Conservation (phyloP, 2,329 filamentous ascomycete species). For the Dichotomopilus funicola region DNA sequence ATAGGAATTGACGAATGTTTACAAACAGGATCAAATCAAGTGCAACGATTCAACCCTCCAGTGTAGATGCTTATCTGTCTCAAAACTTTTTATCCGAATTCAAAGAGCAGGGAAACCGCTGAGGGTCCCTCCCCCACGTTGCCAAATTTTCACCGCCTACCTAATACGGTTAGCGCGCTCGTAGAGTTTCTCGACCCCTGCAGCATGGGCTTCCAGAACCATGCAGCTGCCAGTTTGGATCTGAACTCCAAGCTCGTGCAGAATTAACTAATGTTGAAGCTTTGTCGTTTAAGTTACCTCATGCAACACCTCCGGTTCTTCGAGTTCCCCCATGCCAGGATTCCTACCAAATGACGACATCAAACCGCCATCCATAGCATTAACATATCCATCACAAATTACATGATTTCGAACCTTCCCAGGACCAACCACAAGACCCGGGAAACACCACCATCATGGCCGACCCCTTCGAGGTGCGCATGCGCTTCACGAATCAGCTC, state of each 20-base stretch:
- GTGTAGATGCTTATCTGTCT: neutral
- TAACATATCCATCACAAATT: no score
- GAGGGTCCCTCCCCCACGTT: conserved; percentile 2
- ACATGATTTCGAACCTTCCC: no score
- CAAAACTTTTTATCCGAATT: neutral
- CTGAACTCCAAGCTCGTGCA: no score
- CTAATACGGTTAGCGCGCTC: neutral
- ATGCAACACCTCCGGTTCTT: no score
- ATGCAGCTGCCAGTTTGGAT: neutral
- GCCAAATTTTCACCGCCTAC: conserved; percentile 17
- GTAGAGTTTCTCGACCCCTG: neutral
- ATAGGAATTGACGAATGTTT: no score
- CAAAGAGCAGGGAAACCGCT: neutral
- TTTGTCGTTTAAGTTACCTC: no score
- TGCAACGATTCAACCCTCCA: neutral
- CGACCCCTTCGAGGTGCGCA: conserved; percentile 96
- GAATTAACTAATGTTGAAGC: no score
- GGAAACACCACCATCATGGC: conserved; percentile 37
- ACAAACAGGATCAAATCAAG: neutral
- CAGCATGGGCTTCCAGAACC: neutral
- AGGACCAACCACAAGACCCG: neutral
- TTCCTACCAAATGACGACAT: neutral
- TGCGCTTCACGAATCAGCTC: conserved; percentile 88
- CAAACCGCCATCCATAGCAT: neutral
- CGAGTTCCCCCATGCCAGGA: no score